These are phyloP conservation scores for Decorospora gaudefroyi DNA, from an alignment of 2,329 filamentous ascomycete species.

Conservation along the genomic window DNA sequence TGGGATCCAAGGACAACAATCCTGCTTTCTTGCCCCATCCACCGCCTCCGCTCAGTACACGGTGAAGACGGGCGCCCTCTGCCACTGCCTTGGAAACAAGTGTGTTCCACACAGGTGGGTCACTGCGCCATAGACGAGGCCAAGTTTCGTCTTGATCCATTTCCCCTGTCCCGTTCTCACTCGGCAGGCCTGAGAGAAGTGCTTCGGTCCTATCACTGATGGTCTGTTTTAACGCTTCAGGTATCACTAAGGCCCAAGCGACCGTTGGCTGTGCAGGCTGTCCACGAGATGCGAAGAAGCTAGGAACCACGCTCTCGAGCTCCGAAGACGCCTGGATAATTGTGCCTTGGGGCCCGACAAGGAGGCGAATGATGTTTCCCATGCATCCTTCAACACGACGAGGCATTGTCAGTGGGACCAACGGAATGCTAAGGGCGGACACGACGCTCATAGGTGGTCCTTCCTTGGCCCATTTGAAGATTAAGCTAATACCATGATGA, in stretches of 20 bases:
- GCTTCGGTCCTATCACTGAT: constrained; percentile 8
- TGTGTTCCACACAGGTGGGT: constrained; percentile 28
- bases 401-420: constrained; percentile 67
- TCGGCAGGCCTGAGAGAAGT: constrained; percentile 9
- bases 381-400: constrained; percentile 67
- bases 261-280: constrained; percentile 57
- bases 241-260: constrained; percentile 74
- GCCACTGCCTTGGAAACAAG: constrained; percentile 27
- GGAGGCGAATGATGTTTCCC: constrained; percentile 75
- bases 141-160: constrained; percentile 9
- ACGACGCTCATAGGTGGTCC: not conserved
- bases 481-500: constrained; percentile 24
- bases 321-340: constrained; percentile 69
- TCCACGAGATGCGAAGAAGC: constrained; percentile 56
- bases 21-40: constrained; percentile 84
- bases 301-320: constrained; percentile 67
- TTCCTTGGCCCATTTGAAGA: no score
- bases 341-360: constrained; percentile 55
- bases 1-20: constrained; percentile 74
- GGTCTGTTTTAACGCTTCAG: constrained; percentile 31
- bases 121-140: constrained; percentile 27
- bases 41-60: constrained; percentile 74
- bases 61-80: constrained; percentile 50
- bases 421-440: constrained; percentile 50
- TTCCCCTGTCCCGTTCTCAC: not conserved